Conservation (phyloP, 345 rosid genomes). For the Eucalyptus regnans region DNA sequence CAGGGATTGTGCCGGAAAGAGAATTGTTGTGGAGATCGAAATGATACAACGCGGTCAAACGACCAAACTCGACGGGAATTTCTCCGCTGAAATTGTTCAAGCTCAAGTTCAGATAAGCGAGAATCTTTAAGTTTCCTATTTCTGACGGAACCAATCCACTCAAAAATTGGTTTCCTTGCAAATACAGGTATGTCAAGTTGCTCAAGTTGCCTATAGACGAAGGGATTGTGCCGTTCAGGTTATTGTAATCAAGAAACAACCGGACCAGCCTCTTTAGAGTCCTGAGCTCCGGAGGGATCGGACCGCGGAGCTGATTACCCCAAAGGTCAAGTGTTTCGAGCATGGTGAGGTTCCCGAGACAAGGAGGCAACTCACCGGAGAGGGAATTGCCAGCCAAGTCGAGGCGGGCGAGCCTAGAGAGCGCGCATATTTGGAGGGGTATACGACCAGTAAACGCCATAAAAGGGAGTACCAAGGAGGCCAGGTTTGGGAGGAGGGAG, state of each 20-base stretch:
- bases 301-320: background rate
- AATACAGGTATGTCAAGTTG: background rate
- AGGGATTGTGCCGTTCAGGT: background rate
- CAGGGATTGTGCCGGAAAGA: background rate
- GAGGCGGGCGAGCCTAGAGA: background rate
- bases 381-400: rapidly evolving
- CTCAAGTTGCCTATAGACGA: background rate
- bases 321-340: background rate
- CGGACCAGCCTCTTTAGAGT: background rate
- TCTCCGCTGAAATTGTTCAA: background rate
- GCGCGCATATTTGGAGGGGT: background rate
- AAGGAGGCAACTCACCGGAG: background rate
- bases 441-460: rapidly evolving
- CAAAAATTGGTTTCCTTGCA: background rate
- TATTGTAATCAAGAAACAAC: rapidly evolving
- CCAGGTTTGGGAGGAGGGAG: background rate
- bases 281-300: background rate
- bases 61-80: background rate
- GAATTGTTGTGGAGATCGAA: background rate
- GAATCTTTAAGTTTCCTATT: background rate
- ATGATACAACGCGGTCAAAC: rapidly evolving
- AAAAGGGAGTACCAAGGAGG: rapidly evolving
- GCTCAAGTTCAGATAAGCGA: rapidly evolving
- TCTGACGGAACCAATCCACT: background rate
- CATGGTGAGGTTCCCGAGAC: background rate